A percentile compares a stretch with the other conserved stretches of the same genome.
phyloP scores from a whole-genome alignment of 352 stramenopile genomes.

The Globisporangium nagaii region DNA sequence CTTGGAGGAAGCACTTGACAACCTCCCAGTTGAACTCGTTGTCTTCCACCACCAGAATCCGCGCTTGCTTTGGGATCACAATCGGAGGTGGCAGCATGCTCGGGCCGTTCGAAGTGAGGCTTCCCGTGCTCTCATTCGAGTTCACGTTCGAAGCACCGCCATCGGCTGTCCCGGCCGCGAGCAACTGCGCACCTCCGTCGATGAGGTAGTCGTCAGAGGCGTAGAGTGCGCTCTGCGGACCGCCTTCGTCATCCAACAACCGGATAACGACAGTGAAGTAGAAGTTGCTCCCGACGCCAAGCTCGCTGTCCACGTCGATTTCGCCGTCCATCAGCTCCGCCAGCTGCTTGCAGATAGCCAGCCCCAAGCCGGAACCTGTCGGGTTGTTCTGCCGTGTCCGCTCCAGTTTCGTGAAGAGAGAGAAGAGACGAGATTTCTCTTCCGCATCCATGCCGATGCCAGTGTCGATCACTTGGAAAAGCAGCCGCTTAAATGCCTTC shows the following conservation, averaged over 20 bases:
- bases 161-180: constrained; percentile 4
- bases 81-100: constrained; percentile 22
- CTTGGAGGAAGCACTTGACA: constrained; percentile 68
- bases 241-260: constrained; percentile 41
- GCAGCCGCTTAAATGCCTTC: constrained; percentile 57
- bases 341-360: constrained; percentile 87
- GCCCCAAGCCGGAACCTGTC: constrained; percentile 77
- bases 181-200: constrained; percentile 4
- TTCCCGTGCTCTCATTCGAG: constrained; percentile 41
- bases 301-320: constrained; percentile 80
- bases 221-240: constrained; percentile 36
- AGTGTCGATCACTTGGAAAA: constrained; percentile 86
- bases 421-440: constrained; percentile 79
- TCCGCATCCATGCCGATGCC: constrained; percentile 77
- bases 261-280: constrained; percentile 79
- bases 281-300: constrained; percentile 78
- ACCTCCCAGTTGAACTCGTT: constrained; percentile 83
- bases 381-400: constrained; percentile 81
- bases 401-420: constrained; percentile 79
- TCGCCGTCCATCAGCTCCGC: constrained; percentile 85
- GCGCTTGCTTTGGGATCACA: constrained; percentile 41
- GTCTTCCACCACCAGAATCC: constrained; percentile 70
- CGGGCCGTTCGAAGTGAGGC: constrained; percentile 11
- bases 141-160: constrained; percentile 25
- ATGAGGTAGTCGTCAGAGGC: constrained; percentile 48